Evolutionary conservation across 163 green algal genomes (phyloP).

Genomic region (Chlamydomonas reinhardtii): DNA sequence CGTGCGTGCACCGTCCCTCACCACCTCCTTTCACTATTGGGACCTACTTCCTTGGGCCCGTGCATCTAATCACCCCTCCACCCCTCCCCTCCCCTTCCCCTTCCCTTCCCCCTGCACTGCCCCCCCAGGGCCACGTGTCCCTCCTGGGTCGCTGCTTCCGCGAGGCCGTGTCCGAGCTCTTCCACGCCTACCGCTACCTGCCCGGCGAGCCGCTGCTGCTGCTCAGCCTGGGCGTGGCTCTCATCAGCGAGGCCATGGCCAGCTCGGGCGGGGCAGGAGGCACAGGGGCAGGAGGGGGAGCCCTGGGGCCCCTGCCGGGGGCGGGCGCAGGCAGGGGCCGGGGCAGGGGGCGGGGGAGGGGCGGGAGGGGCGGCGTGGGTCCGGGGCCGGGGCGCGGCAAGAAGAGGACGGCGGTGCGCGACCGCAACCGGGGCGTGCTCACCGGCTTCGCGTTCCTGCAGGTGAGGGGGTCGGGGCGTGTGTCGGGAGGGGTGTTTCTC

Average conservation of each 20-base stretch:
- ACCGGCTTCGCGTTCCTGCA: conserved; percentile 83
- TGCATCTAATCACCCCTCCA: too few relatives aligned
- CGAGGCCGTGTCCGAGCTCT: conserved; percentile 77
- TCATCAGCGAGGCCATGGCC: conserved; percentile 67
- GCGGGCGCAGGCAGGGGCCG: not conserved
- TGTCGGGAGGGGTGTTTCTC: too few relatives aligned
- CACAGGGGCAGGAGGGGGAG: too few relatives aligned
- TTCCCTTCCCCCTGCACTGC: not conserved
- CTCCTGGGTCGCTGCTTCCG: conserved; percentile 50
- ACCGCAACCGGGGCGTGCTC: conserved; percentile 74
- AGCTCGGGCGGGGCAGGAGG: too few relatives aligned
- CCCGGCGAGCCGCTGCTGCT: conserved; percentile 79
- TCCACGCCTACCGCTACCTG: conserved; percentile 70
- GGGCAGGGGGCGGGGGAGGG: not conserved
- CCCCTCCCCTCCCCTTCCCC: too few relatives aligned
- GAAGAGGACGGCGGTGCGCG: not conserved
- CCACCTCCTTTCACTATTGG: too few relatives aligned
- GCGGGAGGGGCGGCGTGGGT: not conserved
- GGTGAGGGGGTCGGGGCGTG: conserved; percentile 47
- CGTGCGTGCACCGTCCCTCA: too few relatives aligned
- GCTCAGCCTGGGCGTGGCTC: conserved; percentile 74
- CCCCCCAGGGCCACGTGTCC: conserved; percentile 53
- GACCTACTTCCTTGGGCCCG: too few relatives aligned
- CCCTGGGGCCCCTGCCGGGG: not conserved
- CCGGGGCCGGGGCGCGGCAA: not conserved